A percentile compares a stretch with the other conserved stretches of the same genome.
These are phyloP conservation scores for Botrytis aclada DNA, from an alignment of 2,329 filamentous ascomycete genomes.

Conservation along the genomic window DNA sequence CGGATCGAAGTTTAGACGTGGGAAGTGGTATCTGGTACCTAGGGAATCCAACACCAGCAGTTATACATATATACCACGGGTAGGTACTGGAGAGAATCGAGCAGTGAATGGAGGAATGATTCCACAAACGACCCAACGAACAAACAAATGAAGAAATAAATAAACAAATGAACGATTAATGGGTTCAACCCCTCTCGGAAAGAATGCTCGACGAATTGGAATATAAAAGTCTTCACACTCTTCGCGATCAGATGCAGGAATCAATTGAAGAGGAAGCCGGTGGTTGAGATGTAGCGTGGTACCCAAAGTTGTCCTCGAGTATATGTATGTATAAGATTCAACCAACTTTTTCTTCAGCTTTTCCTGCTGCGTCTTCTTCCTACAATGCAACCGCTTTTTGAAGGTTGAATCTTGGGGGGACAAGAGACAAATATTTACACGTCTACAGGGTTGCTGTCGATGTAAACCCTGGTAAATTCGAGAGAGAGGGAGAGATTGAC, in stretches of 20 bases:
- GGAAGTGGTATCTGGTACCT: neutral
- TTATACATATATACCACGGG: neutral
- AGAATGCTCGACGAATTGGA: neutral
- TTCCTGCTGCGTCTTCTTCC: neutral
- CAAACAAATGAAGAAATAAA: neutral
- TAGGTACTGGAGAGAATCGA: neutral
- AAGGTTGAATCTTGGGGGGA: conserved; percentile 3
- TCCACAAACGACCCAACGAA: neutral
- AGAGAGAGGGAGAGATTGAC: neutral
- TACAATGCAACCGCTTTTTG: neutral
- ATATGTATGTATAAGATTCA: neutral
- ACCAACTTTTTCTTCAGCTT: neutral
- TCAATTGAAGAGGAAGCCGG: neutral
- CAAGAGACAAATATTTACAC: conserved; percentile 8
- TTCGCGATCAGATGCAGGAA: neutral
- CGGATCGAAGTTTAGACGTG: conserved; percentile 1
- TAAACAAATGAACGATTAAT: neutral
- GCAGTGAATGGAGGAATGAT: neutral
- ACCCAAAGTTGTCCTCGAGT: neutral
- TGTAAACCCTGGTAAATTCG: neutral
- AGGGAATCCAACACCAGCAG: neutral
- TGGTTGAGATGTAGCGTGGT: neutral
- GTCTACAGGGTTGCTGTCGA: neutral
- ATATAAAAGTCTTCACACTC: neutral
- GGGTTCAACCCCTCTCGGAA: neutral